A percentile compares a stretch with the other conserved stretches of the same genome.
Conservation (phyloP, 805 yeast species). For the Metschnikowia chrysomelidarum region DNA sequence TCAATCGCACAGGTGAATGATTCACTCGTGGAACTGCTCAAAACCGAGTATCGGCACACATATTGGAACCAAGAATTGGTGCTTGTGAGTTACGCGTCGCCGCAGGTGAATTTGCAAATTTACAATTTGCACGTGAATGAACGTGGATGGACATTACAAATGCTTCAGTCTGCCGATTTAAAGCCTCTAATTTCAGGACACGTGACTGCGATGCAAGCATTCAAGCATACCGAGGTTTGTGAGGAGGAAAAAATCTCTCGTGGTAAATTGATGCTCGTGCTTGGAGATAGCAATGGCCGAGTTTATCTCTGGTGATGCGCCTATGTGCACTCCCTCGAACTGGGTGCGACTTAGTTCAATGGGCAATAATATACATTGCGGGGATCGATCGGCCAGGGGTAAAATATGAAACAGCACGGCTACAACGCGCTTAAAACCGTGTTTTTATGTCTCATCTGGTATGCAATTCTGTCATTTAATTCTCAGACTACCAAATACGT, state of each 20-base stretch:
- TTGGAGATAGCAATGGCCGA: conserved; percentile 55
- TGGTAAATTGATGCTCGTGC: conserved; percentile 42
- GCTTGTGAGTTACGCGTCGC: conserved; percentile 26
- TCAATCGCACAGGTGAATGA: conserved; percentile 32
- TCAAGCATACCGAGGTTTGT: conserved; percentile 30
- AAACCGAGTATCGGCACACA: conserved; percentile 26
- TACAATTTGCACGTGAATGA: conserved; percentile 21
- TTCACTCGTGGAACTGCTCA: conserved; percentile 25
- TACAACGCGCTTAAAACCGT: conserved; percentile 27
- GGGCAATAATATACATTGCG: no score
- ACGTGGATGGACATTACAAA: conserved; percentile 16
- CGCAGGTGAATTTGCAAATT: conserved; percentile 17
- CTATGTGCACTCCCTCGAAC: no score
- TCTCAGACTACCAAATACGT: conserved; percentile 62
- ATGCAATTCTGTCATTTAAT: conserved; percentile 57
- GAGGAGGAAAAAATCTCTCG: conserved; percentile 34
- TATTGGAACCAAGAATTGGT: conserved; percentile 40
- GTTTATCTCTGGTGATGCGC: conserved; percentile 31
- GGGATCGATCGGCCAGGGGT: no score
- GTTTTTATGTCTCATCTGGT: conserved; percentile 56
- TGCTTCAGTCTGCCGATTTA: conserved; percentile 13
- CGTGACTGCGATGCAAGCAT: conserved; percentile 30
- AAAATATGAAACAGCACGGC: conserved; percentile 1
- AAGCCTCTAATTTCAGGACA: conserved; percentile 7
- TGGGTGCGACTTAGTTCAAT: no score